Evolutionary conservation across 179 eudicot species (phyloP).

Genomic region (Drosera spatulata): DNA sequence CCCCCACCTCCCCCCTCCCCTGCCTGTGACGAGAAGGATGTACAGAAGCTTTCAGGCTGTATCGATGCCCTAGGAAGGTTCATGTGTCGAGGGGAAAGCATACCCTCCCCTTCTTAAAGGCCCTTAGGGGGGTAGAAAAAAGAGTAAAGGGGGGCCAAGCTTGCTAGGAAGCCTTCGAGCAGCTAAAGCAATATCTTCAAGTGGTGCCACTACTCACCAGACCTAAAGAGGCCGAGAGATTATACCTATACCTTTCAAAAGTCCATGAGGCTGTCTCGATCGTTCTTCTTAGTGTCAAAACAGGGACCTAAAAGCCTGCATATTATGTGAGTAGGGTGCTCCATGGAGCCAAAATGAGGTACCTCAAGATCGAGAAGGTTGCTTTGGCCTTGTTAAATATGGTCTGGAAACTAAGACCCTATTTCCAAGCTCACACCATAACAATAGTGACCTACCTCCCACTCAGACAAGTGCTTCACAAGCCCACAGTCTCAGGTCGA

Average conservation of each 20-base stretch:
- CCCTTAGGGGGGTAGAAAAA: too few relatives aligned
- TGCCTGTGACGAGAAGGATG: too few relatives aligned
- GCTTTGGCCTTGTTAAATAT: background rate
- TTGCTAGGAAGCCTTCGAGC: background rate
- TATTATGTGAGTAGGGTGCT: background rate
- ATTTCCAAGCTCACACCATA: background rate
- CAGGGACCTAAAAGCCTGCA: background rate
- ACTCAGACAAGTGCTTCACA: background rate
- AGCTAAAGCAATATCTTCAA: background rate
- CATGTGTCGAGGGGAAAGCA: too few relatives aligned
- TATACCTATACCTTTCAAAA: background rate
- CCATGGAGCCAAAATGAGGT: background rate
- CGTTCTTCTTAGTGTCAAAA: background rate
- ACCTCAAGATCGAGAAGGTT: background rate
- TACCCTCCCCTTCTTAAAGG: too few relatives aligned
- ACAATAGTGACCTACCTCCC: background rate
- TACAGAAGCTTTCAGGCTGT: too few relatives aligned
- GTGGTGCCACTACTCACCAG: background rate
- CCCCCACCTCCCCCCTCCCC: too few relatives aligned
- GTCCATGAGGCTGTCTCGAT: background rate
- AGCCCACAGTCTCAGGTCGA: background rate
- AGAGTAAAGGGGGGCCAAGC: background rate
- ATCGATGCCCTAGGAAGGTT: too few relatives aligned
- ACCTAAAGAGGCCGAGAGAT: background rate
- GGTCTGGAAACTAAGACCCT: background rate